Evolutionary conservation across 2,329 filamentous ascomycete species (phyloP).

Genomic region (Berkeleyomyces rouxiae): DNA sequence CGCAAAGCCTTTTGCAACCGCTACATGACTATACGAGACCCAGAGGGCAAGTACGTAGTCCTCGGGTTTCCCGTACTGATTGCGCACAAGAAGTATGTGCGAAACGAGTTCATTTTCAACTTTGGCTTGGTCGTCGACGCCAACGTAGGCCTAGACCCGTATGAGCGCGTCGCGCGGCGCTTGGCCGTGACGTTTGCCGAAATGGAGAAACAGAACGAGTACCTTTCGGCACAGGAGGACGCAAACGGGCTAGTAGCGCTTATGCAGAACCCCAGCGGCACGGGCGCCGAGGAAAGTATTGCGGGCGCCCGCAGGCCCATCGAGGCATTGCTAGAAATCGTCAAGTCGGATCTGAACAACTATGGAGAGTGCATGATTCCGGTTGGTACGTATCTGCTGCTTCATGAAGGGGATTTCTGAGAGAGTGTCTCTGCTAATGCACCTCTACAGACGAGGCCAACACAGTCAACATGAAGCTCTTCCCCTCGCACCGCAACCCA

Average conservation of each 20-base stretch:
- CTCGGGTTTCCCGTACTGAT: conserved; percentile 84
- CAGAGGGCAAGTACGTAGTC: conserved; percentile 53
- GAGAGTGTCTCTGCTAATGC: not conserved
- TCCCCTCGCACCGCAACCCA: conserved; percentile 64
- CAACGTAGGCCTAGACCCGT: conserved; percentile 54
- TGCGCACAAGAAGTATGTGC: conserved; percentile 61
- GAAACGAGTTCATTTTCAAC: conserved; percentile 98
- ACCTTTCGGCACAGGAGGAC: conserved; percentile 47
- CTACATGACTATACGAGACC: conserved; percentile 63
- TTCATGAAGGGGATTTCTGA: not conserved
- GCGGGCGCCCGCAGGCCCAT: conserved; percentile 41
- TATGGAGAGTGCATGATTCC: conserved; percentile 98
- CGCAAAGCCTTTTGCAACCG: conserved; percentile 91
- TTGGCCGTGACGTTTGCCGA: conserved; percentile 73
- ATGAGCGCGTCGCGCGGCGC: conserved; percentile 71
- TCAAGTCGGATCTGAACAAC: conserved; percentile 80
- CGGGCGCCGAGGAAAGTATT: conserved; percentile 10
- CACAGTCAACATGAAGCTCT: conserved; percentile 91
- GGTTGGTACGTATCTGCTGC: conserved; percentile 44
- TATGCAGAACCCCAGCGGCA: conserved; percentile 16
- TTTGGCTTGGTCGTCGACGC: conserved; percentile 68
- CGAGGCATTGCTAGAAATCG: conserved; percentile 66
- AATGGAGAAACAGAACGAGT: conserved; percentile 80
- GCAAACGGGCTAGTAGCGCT: conserved; percentile 20
- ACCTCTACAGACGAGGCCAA: conserved; percentile 59